Evolutionary conservation across 2,329 filamentous ascomycete genomes (phyloP).

Genomic region (Penicillium hordei): DNA sequence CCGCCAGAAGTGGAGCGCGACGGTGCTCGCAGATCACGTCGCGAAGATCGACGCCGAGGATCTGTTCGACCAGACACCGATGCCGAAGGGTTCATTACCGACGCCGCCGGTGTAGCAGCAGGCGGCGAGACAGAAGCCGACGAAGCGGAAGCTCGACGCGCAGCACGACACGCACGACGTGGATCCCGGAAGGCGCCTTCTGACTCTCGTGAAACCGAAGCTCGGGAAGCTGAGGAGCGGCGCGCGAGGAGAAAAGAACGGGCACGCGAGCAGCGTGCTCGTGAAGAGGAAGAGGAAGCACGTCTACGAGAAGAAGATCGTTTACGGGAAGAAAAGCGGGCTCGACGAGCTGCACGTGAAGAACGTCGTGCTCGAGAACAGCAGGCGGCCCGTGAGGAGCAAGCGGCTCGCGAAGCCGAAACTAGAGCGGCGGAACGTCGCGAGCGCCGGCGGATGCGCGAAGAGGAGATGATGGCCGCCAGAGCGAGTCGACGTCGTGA

Average conservation of each 20-base stretch:
- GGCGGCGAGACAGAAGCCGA: conserved; percentile 44
- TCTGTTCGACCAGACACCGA: conserved; percentile 51
- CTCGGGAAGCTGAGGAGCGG: conserved; percentile 40
- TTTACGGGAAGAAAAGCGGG: conserved; percentile 35
- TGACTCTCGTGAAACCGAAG: conserved; percentile 37
- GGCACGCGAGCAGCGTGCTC: conserved; percentile 35
- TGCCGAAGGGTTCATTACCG: conserved; percentile 48
- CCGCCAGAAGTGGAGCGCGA: conserved; percentile 40
- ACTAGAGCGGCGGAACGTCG: conserved; percentile 42
- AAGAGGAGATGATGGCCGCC: conserved; percentile 32
- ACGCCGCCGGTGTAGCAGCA: conserved; percentile 41
- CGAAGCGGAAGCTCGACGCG: conserved; percentile 62
- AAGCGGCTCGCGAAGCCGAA: conserved; percentile 8
- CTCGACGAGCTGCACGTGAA: conserved; percentile 57
- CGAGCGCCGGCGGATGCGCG: conserved; percentile 40
- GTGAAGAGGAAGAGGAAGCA: conserved; percentile 49
- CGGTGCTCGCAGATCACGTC: conserved; percentile 34
- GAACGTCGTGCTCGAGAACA: conserved; percentile 31
- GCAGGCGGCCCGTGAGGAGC: conserved; percentile 10
- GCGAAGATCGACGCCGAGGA: conserved; percentile 40
- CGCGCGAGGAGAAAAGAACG: conserved; percentile 34
- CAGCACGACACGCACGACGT: conserved; percentile 61
- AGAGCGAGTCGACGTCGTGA: conserved; percentile 37
- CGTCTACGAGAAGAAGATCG: conserved; percentile 22
- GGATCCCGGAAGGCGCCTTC: conserved; percentile 37